phyloP scores from a whole-genome alignment of 768 basidiomycete species.

The Boletus vinaceobasis region DNA sequence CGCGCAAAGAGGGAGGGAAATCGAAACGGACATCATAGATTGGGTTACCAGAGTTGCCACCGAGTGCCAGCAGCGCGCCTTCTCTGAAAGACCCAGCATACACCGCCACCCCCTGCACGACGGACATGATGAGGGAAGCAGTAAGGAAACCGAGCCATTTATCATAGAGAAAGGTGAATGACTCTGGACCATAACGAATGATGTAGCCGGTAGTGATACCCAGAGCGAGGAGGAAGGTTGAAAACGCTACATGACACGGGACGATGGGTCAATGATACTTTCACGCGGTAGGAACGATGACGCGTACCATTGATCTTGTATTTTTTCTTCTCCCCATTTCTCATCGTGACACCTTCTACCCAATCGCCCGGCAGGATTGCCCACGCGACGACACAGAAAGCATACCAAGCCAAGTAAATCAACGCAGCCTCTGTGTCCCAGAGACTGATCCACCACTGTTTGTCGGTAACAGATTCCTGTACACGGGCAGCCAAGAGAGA shows the following conservation, averaged over 20 bases:
- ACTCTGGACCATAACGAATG: conserved; percentile 66
- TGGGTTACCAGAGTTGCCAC: conserved; percentile 85
- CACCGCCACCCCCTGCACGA: conserved; percentile 67
- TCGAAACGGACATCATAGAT: conserved; percentile 79
- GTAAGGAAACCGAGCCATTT: conserved; percentile 90
- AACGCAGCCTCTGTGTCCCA: conserved; percentile 80
- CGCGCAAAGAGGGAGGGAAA: neutral
- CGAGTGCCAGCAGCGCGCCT: conserved; percentile 77
- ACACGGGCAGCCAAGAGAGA: conserved; percentile 35
- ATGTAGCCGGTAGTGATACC: conserved; percentile 70
- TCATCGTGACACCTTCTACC: conserved; percentile 65
- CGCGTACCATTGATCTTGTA: conserved; percentile 94
- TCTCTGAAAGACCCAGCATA: conserved; percentile 68
- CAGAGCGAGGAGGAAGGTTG: conserved; percentile 79
- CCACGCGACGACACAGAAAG: conserved; percentile 84
- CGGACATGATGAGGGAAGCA: conserved; percentile 74
- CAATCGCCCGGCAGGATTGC: conserved; percentile 68
- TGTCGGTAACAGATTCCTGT: conserved; percentile 43
- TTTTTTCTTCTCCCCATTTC: conserved; percentile 70
- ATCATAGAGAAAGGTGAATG: conserved; percentile 88
- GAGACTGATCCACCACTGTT: conserved; percentile 65
- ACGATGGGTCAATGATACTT: neutral
- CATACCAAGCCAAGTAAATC: conserved; percentile 87
- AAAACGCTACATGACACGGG: conserved; percentile 56
- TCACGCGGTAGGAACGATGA: neutral